These are phyloP conservation scores for Colletotrichum coccodes DNA, from an alignment of 2,329 filamentous ascomycete species.

Conservation along the genomic window DNA sequence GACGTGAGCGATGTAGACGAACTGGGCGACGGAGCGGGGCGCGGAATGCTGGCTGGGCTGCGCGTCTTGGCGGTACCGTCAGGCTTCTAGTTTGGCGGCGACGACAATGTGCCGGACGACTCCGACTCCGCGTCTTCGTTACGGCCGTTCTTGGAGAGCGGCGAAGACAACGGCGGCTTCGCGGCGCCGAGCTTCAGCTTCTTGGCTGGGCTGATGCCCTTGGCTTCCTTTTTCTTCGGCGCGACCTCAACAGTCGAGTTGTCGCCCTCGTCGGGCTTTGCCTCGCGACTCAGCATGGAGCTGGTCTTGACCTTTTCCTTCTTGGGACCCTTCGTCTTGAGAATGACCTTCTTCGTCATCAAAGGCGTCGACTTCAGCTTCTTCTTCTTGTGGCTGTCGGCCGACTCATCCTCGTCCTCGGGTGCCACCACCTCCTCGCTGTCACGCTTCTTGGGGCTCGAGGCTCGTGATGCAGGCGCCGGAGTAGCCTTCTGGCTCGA, in stretches of 20 bases:
- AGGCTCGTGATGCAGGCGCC: slow-evolving; percentile 61
- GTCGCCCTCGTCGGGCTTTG: slow-evolving; percentile 46
- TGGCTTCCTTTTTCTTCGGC: slow-evolving; percentile 44
- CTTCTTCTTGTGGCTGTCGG: slow-evolving; percentile 67
- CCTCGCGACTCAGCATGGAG: slow-evolving; percentile 62
- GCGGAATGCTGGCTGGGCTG: not conserved
- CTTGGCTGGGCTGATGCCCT: slow-evolving; percentile 50
- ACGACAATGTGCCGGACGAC: slow-evolving; percentile 66
- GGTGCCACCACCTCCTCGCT: slow-evolving; percentile 58
- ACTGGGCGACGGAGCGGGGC: not conserved
- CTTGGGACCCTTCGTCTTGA: slow-evolving; percentile 64
- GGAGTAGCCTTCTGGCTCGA: slow-evolving; percentile 73
- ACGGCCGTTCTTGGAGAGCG: slow-evolving; percentile 60
- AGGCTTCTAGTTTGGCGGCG: slow-evolving; percentile 51
- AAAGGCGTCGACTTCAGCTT: slow-evolving; percentile 58
- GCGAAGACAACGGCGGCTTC: slow-evolving; percentile 60
- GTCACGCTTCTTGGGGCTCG: slow-evolving; percentile 67
- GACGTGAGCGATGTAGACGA: not conserved
- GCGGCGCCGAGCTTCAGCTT: slow-evolving; percentile 51
- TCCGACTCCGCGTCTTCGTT: slow-evolving; percentile 62
- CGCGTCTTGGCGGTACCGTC: not conserved
- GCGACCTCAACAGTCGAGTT: slow-evolving; percentile 41
- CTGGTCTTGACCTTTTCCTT: slow-evolving; percentile 66
- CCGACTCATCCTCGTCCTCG: slow-evolving; percentile 63
- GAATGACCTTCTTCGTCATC: slow-evolving; percentile 63